Evolutionary conservation across 345 rosid genomes (phyloP).

Genomic region (Carallia brachiata): DNA sequence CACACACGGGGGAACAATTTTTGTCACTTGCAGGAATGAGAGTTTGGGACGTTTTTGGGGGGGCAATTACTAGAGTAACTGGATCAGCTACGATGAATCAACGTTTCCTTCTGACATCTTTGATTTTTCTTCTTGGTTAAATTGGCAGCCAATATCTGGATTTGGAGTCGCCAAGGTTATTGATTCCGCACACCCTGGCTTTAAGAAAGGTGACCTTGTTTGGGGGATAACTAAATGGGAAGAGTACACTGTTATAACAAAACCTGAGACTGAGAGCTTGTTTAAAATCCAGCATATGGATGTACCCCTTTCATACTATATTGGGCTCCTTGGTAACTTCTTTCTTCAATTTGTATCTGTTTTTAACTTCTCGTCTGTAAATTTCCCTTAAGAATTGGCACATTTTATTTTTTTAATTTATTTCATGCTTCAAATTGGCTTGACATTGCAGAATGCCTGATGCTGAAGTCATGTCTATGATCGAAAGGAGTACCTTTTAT

Average conservation of each 20-base stretch:
- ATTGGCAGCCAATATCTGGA: slow-evolving; percentile 17
- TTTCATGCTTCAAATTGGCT: too few relatives aligned
- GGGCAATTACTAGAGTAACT: background rate
- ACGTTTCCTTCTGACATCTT: background rate
- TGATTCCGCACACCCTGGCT: slow-evolving; percentile 10
- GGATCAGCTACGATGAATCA: background rate
- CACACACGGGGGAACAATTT: too few relatives aligned
- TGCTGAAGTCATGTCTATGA: too few relatives aligned
- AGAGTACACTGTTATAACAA: slow-evolving; percentile 20
- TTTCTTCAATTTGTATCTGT: background rate
- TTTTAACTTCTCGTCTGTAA: background rate
- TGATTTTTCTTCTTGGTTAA: too few relatives aligned
- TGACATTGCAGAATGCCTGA: too few relatives aligned
- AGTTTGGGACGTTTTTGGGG: too few relatives aligned
- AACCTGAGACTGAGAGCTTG: background rate
- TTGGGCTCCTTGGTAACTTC: slow-evolving; percentile 29
- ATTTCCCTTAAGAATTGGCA: too few relatives aligned
- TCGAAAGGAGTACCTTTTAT: too few relatives aligned
- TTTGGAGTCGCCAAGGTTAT: slow-evolving; percentile 21
- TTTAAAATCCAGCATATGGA: slow-evolving; percentile 20
- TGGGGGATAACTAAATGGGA: slow-evolving; percentile 29
- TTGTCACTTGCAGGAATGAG: too few relatives aligned
- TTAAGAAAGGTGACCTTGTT: slow-evolving; percentile 21
- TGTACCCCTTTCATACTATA: slow-evolving; percentile 26
- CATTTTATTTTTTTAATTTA: too few relatives aligned